Evolutionary conservation across 805 yeast genomes (phyloP), one percentile per base, ranked within the genome.

Genomic region (Candida pseudoglaebosa): DNA sequence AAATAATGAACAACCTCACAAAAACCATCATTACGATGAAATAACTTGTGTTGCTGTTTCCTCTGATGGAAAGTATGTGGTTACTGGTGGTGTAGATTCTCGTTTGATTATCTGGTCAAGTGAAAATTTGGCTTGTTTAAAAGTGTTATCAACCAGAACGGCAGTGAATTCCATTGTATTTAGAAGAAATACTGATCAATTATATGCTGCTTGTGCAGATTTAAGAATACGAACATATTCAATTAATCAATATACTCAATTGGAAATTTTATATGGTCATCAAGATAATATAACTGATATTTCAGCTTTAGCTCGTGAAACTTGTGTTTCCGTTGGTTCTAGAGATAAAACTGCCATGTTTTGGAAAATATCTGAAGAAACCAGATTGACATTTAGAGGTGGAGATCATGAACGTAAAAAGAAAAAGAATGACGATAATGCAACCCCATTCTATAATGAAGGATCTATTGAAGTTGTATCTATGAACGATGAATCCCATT

Each of bases 361-460:
- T 52, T 93, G 99, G 99, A 93, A 93, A 59, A 88, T 93, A 48
- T 79, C 95, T 18, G 99, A 93, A 53, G 99, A 93, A 64, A 80
- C 95, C 1, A 78, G 97, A 56, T 75, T 93, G 52, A 89, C 96
- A 0, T 91, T 91, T 60, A 77, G 96, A 56, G 96, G 95, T 44
- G 95, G 95, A 42, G 96, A 88, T 53, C 62, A 61, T 12, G 67
- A 60, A 34, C 77, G 65, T 49, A 70, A 60, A 59, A 59, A 54
- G 45, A 62, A 52, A 47, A 63, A 47, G 63, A 49, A 48, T 3
- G 46, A 30, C 3, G 49, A 32, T 2, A 34, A 34, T 13, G 20
- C 38, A 7, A 39, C 20, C 20, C 51, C 63, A 13, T 73, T 77
- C 50, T 74, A 68, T 47, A 66, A 78, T 31, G 97, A 93, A 59